phyloP scores from a whole-genome alignment of 225 moss, liverwort and hornwort species.

The Physcomitrium patens region DNA sequence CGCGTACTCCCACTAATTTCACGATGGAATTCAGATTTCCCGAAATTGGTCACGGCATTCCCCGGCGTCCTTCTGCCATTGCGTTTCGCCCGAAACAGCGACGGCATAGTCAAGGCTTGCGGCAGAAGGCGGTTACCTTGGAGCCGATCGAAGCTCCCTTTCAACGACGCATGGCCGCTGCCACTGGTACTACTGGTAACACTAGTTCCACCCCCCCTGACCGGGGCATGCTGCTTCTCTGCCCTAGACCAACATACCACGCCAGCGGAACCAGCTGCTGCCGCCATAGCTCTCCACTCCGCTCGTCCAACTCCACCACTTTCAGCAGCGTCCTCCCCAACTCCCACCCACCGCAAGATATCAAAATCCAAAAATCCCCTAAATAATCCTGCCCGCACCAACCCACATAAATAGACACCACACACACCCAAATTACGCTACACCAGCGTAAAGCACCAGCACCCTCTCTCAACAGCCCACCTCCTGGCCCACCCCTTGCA shows the following conservation, averaged over 20 bases:
- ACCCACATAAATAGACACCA: background rate
- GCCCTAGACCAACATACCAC: constrained; percentile 30
- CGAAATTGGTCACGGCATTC: constrained; percentile 27
- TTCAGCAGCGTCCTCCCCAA: background rate
- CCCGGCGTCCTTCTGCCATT: constrained; percentile 12
- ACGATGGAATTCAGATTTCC: constrained; percentile 23
- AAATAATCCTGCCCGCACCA: background rate
- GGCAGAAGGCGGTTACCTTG: constrained; percentile 21
- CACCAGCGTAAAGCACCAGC: background rate
- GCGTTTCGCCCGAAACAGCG: constrained; percentile 30
- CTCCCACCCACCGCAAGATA: background rate
- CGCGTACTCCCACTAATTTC: constrained; percentile 38
- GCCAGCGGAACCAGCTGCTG: constrained; percentile 27
- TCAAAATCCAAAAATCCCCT: background rate
- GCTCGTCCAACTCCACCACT: background rate
- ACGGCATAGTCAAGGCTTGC: constrained; percentile 19
- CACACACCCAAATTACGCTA: no score
- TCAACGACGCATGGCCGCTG: constrained; percentile 7
- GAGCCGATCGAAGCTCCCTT: constrained; percentile 22
- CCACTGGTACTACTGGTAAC: constrained; percentile 11
- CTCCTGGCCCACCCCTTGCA: background rate
- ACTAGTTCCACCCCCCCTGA: constrained; percentile 19
- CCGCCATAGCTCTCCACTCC: constrained; percentile 33
- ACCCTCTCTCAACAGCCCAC: background rate
- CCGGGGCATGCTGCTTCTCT: constrained; percentile 26